Evolutionary conservation across 331 rosid genomes (phyloP).

Genomic region (Telfairia occidentalis): DNA sequence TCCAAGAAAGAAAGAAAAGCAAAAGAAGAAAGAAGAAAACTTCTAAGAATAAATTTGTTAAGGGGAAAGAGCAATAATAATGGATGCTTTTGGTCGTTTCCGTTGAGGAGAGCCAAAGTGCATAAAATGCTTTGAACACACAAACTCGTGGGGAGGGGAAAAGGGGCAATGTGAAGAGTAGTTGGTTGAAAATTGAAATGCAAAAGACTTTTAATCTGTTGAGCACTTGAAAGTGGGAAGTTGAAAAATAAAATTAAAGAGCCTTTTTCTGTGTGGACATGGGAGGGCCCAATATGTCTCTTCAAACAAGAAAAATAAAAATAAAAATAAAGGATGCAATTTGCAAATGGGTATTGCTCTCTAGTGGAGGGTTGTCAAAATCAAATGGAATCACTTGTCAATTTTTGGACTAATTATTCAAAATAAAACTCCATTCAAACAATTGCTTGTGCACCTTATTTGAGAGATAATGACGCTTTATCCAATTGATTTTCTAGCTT

Average conservation of each 20-base stretch:
- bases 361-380: conserved; percentile 10
- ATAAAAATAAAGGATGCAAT: no score
- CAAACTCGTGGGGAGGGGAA: neutral
- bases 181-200: neutral
- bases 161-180: neutral
- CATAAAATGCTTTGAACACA: neutral
- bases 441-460: neutral
- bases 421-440: neutral
- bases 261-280: neutral
- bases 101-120: neutral
- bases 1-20: neutral
- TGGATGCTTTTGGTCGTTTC: no score
- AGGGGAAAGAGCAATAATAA: neutral
- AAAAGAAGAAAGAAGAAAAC: neutral
- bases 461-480: conserved; percentile 1
- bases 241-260: neutral
- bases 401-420: neutral
- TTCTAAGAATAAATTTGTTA: no score
- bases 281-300: conserved; percentile 4
- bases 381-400: conserved; percentile 12
- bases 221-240: neutral
- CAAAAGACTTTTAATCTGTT: neutral
- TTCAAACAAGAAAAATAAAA: neutral
- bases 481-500: neutral
- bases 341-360: conserved; percentile 8